A percentile compares a stretch with the other conserved stretches of the same genome.
phyloP scores from a whole-genome alignment of 1,284 basidiomycete species.

The Ustilago trichophora region DNA sequence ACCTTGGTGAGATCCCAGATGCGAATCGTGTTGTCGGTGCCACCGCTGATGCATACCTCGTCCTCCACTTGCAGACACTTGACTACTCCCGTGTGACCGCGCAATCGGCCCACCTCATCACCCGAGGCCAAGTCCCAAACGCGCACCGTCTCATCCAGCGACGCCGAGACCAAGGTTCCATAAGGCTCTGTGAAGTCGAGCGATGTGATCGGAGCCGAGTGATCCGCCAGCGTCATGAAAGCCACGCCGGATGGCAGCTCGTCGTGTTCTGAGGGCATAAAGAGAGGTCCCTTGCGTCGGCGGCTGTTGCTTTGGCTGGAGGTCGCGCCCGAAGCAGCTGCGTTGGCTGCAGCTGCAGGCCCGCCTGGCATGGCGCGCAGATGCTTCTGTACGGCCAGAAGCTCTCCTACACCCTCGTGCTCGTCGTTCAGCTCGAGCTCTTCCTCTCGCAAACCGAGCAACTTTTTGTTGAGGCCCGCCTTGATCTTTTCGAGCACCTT shows the following conservation, averaged over 20 bases:
- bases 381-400: conserved; percentile 60
- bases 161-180: conserved; percentile 82
- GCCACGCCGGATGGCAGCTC: conserved; percentile 91
- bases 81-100: conserved; percentile 69
- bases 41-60: conserved; percentile 87
- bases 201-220: conserved; percentile 82
- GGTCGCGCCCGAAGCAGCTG: conserved; percentile 32
- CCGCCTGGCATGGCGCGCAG: conserved; percentile 63
- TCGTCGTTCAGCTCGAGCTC: conserved; percentile 92
- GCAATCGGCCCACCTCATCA: conserved; percentile 65
- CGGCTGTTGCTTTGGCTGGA: conserved; percentile 46
- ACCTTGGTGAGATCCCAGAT: conserved; percentile 64
- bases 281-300: conserved; percentile 74
- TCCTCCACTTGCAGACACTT: conserved; percentile 95
- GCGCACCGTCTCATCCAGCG: conserved; percentile 73
- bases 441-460: conserved; percentile 89
- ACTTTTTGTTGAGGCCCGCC: conserved; percentile 80
- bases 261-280: conserved; percentile 96
- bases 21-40: conserved; percentile 80
- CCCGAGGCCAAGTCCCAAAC: conserved; percentile 85
- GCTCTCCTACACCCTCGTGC: conserved; percentile 54
- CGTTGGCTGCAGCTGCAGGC: conserved; percentile 51
- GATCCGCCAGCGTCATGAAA: conserved; percentile 91
- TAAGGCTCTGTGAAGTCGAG: conserved; percentile 98
- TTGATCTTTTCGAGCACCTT: conserved; percentile 83